Percentiles rank a stretch among this genome's conserved stretches.
phyloP scores from a whole-genome alignment of 2,329 filamentous ascomycete species.

The Niveomyces coronatus region DNA sequence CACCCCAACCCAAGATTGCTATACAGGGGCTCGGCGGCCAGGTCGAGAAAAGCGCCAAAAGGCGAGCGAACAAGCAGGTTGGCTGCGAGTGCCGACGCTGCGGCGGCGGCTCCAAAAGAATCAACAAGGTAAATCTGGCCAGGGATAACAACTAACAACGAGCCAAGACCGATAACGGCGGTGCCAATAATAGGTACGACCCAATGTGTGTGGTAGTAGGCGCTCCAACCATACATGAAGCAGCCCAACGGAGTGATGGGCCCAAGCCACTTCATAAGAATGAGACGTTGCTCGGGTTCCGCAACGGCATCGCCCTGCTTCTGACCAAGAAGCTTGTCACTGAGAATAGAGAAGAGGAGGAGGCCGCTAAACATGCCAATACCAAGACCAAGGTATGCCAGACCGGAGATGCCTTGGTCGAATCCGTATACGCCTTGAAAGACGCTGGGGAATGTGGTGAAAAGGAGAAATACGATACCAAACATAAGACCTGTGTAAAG shows the following conservation, averaged over 20 bases:
- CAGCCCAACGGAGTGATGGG: slow-evolving; percentile 39
- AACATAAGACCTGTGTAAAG: slow-evolving; percentile 27
- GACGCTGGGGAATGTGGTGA: slow-evolving; percentile 19
- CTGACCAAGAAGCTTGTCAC: no score
- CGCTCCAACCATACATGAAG: slow-evolving; percentile 48
- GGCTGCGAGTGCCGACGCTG: not conserved
- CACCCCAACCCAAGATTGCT: slow-evolving; percentile 31
- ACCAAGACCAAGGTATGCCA: not conserved
- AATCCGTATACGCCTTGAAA: not conserved
- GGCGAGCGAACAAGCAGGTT: slow-evolving; percentile 29
- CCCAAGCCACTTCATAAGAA: slow-evolving; percentile 30
- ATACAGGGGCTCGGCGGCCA: slow-evolving; percentile 35
- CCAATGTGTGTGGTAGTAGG: slow-evolving; percentile 40
- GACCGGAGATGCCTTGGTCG: not conserved
- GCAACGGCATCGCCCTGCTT: no score
- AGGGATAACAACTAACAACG: not conserved
- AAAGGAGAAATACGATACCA: slow-evolving; percentile 26
- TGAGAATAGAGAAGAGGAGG: no score
- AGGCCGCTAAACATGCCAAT: not conserved
- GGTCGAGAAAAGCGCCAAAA: slow-evolving; percentile 49
- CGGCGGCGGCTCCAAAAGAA: not conserved
- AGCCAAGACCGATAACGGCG: slow-evolving; percentile 35
- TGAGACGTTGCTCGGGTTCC: slow-evolving; percentile 40
- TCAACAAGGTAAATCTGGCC: not conserved
- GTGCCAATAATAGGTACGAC: slow-evolving; percentile 47